phyloP scores from a whole-genome alignment of 768 basidiomycete species.

The Trametes maxima region DNA sequence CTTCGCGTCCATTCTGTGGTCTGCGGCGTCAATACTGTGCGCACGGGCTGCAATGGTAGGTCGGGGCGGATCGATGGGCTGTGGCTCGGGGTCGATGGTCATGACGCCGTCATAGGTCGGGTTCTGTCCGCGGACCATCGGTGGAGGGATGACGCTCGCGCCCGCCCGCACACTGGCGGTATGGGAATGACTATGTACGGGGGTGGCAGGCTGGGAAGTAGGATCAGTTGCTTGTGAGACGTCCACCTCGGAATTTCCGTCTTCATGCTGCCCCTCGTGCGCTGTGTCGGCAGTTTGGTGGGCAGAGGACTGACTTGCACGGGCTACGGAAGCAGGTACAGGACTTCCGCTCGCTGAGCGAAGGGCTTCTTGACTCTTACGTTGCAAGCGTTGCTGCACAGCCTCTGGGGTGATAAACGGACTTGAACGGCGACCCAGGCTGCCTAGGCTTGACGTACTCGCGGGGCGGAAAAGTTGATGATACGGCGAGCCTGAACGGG shows the following conservation, averaged over 20 bases:
- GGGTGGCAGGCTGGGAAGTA: neutral
- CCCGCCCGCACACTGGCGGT: neutral
- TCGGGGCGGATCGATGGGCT: slow-evolving; percentile 37
- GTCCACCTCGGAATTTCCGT: neutral
- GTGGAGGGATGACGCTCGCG: neutral
- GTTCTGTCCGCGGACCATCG: slow-evolving; percentile 26
- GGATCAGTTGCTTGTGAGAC: slow-evolving; percentile 6
- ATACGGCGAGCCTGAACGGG: slow-evolving; percentile 19
- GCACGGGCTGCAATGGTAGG: slow-evolving; percentile 31
- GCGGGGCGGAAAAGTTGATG: slow-evolving; percentile 22
- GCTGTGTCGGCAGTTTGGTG: neutral
- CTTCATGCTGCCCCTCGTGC: neutral
- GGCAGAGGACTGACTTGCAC: neutral
- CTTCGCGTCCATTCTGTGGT: slow-evolving; percentile 8
- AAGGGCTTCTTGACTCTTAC: slow-evolving; percentile 50
- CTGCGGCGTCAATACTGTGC: slow-evolving; percentile 25
- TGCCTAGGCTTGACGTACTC: slow-evolving; percentile 26
- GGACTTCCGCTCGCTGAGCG: slow-evolving; percentile 9
- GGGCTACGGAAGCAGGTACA: neutral
- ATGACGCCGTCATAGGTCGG: slow-evolving; percentile 37
- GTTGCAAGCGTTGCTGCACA: slow-evolving; percentile 51
- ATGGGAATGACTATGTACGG: neutral
- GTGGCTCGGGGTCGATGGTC: slow-evolving; percentile 36
- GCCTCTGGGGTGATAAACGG: slow-evolving; percentile 57
- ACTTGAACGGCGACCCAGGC: slow-evolving; percentile 33